These are phyloP conservation scores for Insectozyma bohioensis DNA, from an alignment of 1,139 yeast genomes.

Conservation along the genomic window DNA sequence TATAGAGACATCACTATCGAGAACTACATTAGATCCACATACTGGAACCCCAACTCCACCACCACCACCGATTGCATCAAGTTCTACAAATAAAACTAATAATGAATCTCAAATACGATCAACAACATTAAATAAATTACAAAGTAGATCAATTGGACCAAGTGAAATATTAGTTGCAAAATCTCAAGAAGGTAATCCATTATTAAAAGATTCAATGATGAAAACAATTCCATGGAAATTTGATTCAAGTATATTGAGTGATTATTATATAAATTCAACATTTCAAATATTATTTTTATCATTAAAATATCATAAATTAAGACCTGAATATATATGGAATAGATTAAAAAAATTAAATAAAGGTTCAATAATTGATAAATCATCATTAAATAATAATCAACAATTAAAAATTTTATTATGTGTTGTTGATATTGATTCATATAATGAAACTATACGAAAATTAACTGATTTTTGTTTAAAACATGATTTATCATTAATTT, in stretches of 20 bases:
- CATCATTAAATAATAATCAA: constrained; percentile 49
- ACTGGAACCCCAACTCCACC: constrained; percentile 13
- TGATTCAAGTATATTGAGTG: constrained; percentile 43
- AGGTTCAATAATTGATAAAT: constrained; percentile 33
- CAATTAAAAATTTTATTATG: constrained; percentile 65
- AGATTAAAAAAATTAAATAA: constrained; percentile 56
- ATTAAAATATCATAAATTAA: constrained; percentile 78
- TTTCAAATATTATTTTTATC: constrained; percentile 74
- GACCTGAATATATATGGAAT: constrained; percentile 81
- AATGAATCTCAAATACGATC: constrained; percentile 6
- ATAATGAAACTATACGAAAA: constrained; percentile 66
- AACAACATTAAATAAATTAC: constrained; percentile 5
- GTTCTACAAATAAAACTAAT: constrained; percentile 4
- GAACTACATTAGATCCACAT: constrained; percentile 12
- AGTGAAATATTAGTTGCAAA: constrained; percentile 30
- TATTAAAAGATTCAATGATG: constrained; percentile 38
- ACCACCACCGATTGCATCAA: constrained; percentile 5
- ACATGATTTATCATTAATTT: constrained; percentile 66
- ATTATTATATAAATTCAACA: constrained; percentile 65
- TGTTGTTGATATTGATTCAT: constrained; percentile 77
- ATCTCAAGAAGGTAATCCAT: constrained; percentile 46
- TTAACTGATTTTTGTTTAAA: constrained; percentile 69
- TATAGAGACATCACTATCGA: constrained; percentile 4
- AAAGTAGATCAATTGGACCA: constrained; percentile 18
- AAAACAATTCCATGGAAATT: constrained; percentile 38